Evolutionary conservation across 1,284 basidiomycete genomes (phyloP).

Genomic region (Boletus sp.): DNA sequence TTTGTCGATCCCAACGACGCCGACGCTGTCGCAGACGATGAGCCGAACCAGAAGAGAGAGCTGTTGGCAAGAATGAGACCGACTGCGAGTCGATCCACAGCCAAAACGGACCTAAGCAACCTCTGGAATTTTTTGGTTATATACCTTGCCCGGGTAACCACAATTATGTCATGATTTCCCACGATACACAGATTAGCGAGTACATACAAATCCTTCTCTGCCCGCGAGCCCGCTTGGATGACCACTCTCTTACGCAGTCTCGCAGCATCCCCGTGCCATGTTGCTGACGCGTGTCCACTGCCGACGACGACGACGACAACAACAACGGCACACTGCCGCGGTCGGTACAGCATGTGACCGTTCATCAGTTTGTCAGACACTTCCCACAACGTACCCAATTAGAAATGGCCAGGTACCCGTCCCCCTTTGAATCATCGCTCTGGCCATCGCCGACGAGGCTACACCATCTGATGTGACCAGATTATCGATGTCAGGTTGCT

Average conservation of each 20-base stretch:
- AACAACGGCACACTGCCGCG: conserved; percentile 1
- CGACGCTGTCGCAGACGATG: conserved; percentile 47
- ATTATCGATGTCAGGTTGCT: conserved; percentile 26
- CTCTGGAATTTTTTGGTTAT: conserved; percentile 33
- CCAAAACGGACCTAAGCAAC: conserved; percentile 36
- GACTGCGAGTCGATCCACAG: conserved; percentile 53
- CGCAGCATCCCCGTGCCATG: conserved; percentile 13
- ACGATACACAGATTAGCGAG: conserved; percentile 19
- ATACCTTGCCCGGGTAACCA: conserved; percentile 22
- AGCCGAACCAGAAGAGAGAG: conserved; percentile 41
- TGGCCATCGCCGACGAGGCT: conserved; percentile 32
- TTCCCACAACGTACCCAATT: conserved; percentile 26
- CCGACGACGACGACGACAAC: conserved; percentile 3
- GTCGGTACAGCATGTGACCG: not conserved
- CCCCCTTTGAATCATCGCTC: conserved; percentile 15
- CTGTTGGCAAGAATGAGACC: conserved; percentile 43
- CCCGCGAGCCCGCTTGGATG: not conserved
- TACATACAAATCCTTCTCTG: not conserved
- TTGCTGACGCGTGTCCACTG: conserved; percentile 20
- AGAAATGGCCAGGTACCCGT: conserved; percentile 27
- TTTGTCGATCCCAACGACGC: conserved; percentile 45
- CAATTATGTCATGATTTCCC: conserved; percentile 37
- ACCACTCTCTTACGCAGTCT: conserved; percentile 19
- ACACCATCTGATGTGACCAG: conserved; percentile 19
- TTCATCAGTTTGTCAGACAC: conserved; percentile 7